Evolutionary conservation across 495 filamentous ascomycete species (phyloP), one percentile per base, ranked within the genome.

Genomic region (Penicillium coffeae): DNA sequence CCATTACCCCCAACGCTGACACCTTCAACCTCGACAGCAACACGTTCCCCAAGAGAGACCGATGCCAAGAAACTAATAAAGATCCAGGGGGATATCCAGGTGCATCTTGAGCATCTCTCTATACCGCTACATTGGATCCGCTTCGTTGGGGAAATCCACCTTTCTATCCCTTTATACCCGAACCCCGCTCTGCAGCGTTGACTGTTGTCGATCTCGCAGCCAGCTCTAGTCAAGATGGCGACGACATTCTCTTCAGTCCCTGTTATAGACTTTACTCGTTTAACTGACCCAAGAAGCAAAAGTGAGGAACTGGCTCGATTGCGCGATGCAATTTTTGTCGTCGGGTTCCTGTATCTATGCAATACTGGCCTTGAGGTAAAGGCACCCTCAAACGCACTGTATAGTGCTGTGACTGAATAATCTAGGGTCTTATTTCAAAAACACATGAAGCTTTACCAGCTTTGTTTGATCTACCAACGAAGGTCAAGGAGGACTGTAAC

Each of bases 301-400:
- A 69, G 78, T 1, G 67, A 66, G 5, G 94, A 95, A 56, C 76
- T 97, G 0, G 65, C 74, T 0, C 69, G 86, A 21, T 73, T 96
- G 13, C 84, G 84, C 16, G 75, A 87, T 54, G 90, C 91, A 0
- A 78, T 96, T 16, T 83, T 97, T 60, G 84, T 89, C 54, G 89
- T 96, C 8, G 92, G 92, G 1, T 96, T 97, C 57, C 66, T 96
- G 16, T 97, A 96, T 58, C 76, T 97, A 50, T 86, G 82, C 42
- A 90, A 96, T 56, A 88, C 88, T 5, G 92, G 90, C 7, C 80
- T 95, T 19, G 77, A 87, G 47, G 82, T 68, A 51, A 30, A 45
- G 45, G 14, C 15, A 19, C 12, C 30, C 19, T 25, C n/a, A 7
- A 21, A 19, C 80, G 86, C 8, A 41, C 21, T 12, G 14, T n/a